Conservation (phyloP, 345 rosid species). For the Citrus hindsii region DNA sequence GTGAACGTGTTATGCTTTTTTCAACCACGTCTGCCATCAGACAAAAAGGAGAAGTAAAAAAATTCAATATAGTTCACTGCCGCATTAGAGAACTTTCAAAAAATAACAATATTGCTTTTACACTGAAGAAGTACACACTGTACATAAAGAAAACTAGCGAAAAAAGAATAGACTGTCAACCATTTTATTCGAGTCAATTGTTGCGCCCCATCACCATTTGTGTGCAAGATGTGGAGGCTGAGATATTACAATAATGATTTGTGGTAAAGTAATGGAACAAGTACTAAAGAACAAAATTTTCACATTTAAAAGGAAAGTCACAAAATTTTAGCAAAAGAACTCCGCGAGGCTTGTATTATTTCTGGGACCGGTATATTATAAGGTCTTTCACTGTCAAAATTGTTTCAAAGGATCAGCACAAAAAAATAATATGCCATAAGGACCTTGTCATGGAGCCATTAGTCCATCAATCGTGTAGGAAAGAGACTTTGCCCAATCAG, state of each 20-base stretch:
- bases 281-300: slow-evolving; percentile 24
- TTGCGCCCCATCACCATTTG: slow-evolving; percentile 3
- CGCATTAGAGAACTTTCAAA: neutral
- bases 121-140: neutral
- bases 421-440: neutral
- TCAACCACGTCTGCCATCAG: neutral
- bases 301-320: neutral
- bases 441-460: slow-evolving; percentile 76
- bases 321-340: neutral
- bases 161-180: slow-evolving; percentile 1
- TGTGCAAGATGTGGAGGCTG: slow-evolving; percentile 1
- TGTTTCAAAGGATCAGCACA: slow-evolving; percentile 22
- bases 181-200: slow-evolving; percentile 13
- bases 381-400: slow-evolving; percentile 33
- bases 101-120: neutral
- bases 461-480: slow-evolving; percentile 94
- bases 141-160: neutral
- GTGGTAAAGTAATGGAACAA: slow-evolving; percentile 5
- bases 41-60: neutral
- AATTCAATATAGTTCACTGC: neutral
- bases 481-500: slow-evolving; percentile 92
- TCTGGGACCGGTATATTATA: slow-evolving; percentile 23
- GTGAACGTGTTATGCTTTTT: too few species aligned
- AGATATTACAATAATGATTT: slow-evolving; percentile 11
- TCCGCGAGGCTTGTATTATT: slow-evolving; percentile 12